Base-by-base conservation (phyloP, 1,284 basidiomycete genomes). In the Afroboletus lepidellus region DNA sequence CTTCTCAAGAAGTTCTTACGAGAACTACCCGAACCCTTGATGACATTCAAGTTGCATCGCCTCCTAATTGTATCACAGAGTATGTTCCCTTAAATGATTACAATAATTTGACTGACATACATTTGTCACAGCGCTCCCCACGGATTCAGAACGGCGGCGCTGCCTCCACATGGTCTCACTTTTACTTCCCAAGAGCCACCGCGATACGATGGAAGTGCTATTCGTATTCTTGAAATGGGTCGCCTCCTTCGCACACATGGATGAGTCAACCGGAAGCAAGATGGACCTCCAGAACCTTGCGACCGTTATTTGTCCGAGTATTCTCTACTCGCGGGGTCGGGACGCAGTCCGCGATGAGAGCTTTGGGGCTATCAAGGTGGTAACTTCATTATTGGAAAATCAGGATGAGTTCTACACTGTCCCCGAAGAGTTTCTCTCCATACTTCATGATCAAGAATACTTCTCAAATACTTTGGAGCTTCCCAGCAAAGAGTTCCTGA, bases 221-320 rank as follows among this genome's bases (percentile, higher is more conserved):
- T 98, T 98, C 66, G 94, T 98, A 18, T 99, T 99, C 76, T 79
- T 99, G 60, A 96, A 97, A 71, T 99, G 97, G 97, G 96, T 99
- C 2, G 96, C 96, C 6, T 96, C 94, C 5, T 99, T 99, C 71
- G 94, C 96, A 41, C 95, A 99, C 72, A 85, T 97, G 73, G 96
- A 99, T 67, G 95, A 96, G 65, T 94, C 96, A 70, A 98, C 96
- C 0, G 96, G 96, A 34, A 95, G 92, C 75, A 96, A 96, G 75
- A 99, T 99, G 96, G 96, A 99, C 71, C 76, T 98, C 46, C 82
- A 83, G 32, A 99, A 99, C 69, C 78, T 99, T 57, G 94, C 96
- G n/a, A 98, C 94, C 13, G 97, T 99, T 68, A 94, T 99, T 60
- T 91, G 91, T 62, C 97, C 97, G 8, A 98, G 93, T 63, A 97